These are phyloP conservation scores for Debaryomycetaceae sp. DNA, from an alignment of 1,139 yeast genomes.

Conservation along the genomic window DNA sequence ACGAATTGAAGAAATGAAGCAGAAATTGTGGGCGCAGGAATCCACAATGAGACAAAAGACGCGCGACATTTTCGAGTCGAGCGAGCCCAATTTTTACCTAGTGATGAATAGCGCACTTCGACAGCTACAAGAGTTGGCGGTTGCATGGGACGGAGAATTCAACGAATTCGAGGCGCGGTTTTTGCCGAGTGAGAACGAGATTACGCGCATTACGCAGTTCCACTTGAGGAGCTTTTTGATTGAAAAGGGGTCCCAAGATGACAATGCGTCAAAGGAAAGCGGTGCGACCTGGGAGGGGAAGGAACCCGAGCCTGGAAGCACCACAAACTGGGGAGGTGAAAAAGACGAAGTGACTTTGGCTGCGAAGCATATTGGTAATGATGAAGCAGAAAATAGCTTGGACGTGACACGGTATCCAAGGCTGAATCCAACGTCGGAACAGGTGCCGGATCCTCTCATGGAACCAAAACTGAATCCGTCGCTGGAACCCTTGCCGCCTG, in stretches of 20 bases:
- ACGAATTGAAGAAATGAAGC: slow-evolving; percentile 48
- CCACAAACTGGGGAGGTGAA: slow-evolving; percentile 1
- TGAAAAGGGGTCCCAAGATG: slow-evolving; percentile 33
- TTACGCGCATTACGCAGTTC: slow-evolving; percentile 80
- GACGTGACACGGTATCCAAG: no score
- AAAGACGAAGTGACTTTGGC: not conserved
- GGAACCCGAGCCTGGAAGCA: slow-evolving; percentile 2
- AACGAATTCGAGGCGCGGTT: slow-evolving; percentile 68
- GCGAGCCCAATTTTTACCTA: slow-evolving; percentile 56
- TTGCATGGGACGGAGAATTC: slow-evolving; percentile 81
- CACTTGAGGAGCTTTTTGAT: slow-evolving; percentile 70
- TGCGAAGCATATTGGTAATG: not conserved
- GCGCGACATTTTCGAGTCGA: slow-evolving; percentile 41
- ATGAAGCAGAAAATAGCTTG: not conserved
- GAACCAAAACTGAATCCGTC: no score
- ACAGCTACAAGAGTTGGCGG: slow-evolving; percentile 70
- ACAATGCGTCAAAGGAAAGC: slow-evolving; percentile 5
- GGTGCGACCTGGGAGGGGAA: no score
- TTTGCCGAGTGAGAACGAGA: slow-evolving; percentile 89
- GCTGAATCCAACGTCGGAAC: not conserved
- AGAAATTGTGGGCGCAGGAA: slow-evolving; percentile 42
- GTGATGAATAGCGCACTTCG: slow-evolving; percentile 61
- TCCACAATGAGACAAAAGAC: slow-evolving; percentile 33
- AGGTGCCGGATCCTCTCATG: no score
- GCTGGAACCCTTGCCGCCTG: not conserved